Conservation (phyloP, 495 filamentous ascomycete genomes). For the Aspergillus cavernicola region DNA sequence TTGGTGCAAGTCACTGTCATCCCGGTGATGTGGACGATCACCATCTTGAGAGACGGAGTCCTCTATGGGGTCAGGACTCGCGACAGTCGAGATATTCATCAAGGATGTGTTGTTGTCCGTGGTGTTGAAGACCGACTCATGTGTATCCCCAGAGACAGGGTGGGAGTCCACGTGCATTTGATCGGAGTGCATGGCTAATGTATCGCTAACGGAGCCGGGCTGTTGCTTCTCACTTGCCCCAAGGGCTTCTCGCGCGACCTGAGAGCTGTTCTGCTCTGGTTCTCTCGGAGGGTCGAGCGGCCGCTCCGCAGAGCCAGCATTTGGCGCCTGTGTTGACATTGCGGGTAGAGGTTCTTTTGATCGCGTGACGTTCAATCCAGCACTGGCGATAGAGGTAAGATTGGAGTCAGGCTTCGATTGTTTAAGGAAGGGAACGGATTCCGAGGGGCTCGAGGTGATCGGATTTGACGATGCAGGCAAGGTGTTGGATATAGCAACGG, state of each 20-base stretch:
- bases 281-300: conserved; percentile 34
- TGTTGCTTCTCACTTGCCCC: conserved; percentile 42
- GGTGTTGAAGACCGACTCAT: conserved; percentile 30
- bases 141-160: conserved; percentile 21
- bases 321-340: conserved; percentile 29
- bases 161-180: conserved; percentile 47
- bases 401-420: conserved; percentile 41
- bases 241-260: conserved; percentile 43
- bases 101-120: conserved; percentile 31
- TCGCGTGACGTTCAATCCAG: conserved; percentile 43
- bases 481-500: conserved; percentile 39
- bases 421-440: conserved; percentile 35
- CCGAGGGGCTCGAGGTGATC: conserved; percentile 28
- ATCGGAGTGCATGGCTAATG: conserved; percentile 34
- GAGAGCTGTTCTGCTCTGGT: conserved; percentile 37
- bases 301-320: conserved; percentile 28
- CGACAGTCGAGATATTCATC: conserved; percentile 42
- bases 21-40: conserved; percentile 34
- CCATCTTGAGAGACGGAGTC: conserved; percentile 43
- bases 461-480: conserved; percentile 27
- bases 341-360: conserved; percentile 30
- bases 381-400: conserved; percentile 45
- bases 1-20: conserved; percentile 37
- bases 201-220: conserved; percentile 22
- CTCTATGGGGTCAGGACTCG: conserved; percentile 46